Base-by-base conservation (phyloP, 2,329 filamentous ascomycete species). In the Thielaviopsis ethacetica region DNA sequence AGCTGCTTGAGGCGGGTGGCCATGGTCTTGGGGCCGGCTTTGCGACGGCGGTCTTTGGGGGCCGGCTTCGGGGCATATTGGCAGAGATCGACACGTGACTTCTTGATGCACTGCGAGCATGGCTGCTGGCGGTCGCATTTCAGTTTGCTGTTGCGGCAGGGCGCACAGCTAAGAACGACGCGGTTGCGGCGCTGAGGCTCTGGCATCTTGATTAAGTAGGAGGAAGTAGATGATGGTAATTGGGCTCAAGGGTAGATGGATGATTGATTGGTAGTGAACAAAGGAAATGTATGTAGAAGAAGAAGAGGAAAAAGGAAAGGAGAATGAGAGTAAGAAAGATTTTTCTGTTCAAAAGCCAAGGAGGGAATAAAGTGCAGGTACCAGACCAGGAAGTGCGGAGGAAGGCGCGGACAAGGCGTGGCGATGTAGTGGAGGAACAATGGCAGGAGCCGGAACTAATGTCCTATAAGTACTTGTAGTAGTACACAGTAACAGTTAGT, bases 101-200 rank as follows among this genome's bases (percentile, higher is more conserved):
- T 79, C 63, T 76, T 78, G 44, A 71, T 63, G 64, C 78, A 81
- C 66, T 80, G 76, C 12, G 70, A 66, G 66, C 78, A 82, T 54
- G 78, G 78, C 51, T 72, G 66, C 5, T 68, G 67, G 55, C 79
- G 75, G 65, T 82, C 77, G 66, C 78, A 82, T 63, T 80, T 81
- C 27, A 79, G 73, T 69, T 81, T 81, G 47, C 76, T 79, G 58
- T 64, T 61, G 55, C 78, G 76, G 63, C 78, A 81, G 2, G 76
- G 72, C 7, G 68, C 74, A 62, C 78, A 81, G 3, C 76, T 79
- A 22, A 80, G 73, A 2, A 79, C 69, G 22, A 79, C 68, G 38
- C 77, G 72, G 21, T 70, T 71, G 26, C 77, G 73, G 65, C 78
- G 79, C 50, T 69, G 66, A 22, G 41, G 62, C 12, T 44, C n/a